Percentiles rank a stretch among this genome's conserved stretches.
These are phyloP conservation scores for Wickerhamiella sergipiensis DNA, from an alignment of 805 yeast species.

Conservation along the genomic window DNA sequence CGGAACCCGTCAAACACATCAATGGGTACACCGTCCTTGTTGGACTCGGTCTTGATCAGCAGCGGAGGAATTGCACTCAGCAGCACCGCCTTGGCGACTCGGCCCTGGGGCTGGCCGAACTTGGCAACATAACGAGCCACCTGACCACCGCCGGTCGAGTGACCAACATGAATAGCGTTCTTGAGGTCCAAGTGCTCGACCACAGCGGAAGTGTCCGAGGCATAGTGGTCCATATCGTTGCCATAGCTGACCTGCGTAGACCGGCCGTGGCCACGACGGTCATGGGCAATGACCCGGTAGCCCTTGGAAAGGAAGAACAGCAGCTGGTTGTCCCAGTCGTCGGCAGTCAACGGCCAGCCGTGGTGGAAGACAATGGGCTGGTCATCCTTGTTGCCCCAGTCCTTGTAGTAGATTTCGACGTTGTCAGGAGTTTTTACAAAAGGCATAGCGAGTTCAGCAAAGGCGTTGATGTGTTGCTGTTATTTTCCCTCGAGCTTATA, in stretches of 20 bases:
- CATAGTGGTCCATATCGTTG: constrained; percentile 6
- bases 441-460: constrained; percentile 3
- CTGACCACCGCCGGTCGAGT: constrained; percentile 6
- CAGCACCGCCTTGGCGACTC: constrained; percentile 3
- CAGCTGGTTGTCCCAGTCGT: constrained; percentile 7
- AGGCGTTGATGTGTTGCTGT: not conserved
- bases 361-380: constrained; percentile 5
- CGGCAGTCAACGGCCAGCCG: constrained; percentile 5
- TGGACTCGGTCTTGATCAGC: constrained; percentile 1
- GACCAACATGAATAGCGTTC: constrained; percentile 5
- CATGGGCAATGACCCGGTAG: constrained; percentile 5
- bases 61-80: constrained; percentile 3
- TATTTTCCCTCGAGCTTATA: not conserved
- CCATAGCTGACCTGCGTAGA: constrained; percentile 2
- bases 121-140: constrained; percentile 3
- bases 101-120: not conserved
- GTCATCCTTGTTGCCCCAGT: constrained; percentile 3
- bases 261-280: constrained; percentile 7
- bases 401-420: constrained; percentile 4
- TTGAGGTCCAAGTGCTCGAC: constrained; percentile 1
- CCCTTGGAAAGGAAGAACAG: constrained; percentile 4
- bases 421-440: not conserved
- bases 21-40: constrained; percentile 1
- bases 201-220: constrained; percentile 1
- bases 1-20: constrained; percentile 2